phyloP scores from a whole-genome alignment of 768 basidiomycete genomes.

The Tephrocybe sp. region DNA sequence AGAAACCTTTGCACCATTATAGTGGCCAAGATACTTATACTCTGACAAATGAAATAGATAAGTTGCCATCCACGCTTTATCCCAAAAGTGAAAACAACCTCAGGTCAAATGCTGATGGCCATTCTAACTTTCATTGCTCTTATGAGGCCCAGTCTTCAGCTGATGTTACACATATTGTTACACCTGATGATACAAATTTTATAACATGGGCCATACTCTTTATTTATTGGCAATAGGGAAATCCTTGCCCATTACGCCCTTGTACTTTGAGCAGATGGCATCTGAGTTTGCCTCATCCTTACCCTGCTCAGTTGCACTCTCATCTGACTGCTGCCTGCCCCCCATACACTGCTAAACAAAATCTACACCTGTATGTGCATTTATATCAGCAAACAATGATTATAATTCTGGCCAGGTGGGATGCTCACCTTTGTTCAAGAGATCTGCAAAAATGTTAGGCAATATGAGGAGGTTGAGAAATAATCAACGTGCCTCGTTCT shows the following conservation, averaged over 20 bases:
- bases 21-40: too few species aligned
- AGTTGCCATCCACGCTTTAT: too few species aligned
- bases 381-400: neutral
- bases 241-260: constrained; percentile 36
- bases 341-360: constrained; percentile 38
- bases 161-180: too few species aligned
- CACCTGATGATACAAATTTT: too few species aligned
- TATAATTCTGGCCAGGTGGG: neutral
- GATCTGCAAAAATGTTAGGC: constrained; percentile 19
- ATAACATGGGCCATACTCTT: neutral
- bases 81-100: too few species aligned
- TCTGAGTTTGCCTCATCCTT: constrained; percentile 63
- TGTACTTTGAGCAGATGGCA: constrained; percentile 33
- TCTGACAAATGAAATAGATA: too few species aligned
- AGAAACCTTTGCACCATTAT: too few species aligned
- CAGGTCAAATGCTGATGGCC: too few species aligned
- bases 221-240: constrained; percentile 34
- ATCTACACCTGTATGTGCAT: constrained; percentile 31
- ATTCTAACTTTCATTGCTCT: too few species aligned
- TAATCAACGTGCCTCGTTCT: constrained; percentile 32
- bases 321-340: constrained; percentile 40
- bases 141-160: too few species aligned
- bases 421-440: constrained; percentile 33
- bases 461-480: neutral
- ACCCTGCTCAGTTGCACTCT: constrained; percentile 88